A percentile compares a stretch with the other conserved stretches of the same genome.
Evolutionary conservation across 257 asterid species (phyloP).

Genomic region (Linaria vulgaris): DNA sequence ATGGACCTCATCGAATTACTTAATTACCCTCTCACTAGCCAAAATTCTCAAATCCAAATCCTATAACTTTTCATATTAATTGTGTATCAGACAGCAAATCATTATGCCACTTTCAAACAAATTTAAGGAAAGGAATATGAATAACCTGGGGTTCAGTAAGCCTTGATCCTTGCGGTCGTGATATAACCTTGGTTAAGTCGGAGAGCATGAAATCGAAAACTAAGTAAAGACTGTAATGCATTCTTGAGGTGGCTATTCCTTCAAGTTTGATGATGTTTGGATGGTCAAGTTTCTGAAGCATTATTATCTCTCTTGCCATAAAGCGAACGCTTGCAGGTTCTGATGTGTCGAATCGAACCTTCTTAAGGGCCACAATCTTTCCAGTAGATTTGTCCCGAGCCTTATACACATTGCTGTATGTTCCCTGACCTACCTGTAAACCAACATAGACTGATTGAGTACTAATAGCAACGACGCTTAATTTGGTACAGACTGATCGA

Average conservation of each 20-base stretch:
- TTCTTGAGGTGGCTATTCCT: constrained; percentile 86
- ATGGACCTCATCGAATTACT: too few species aligned
- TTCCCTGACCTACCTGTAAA: constrained; percentile 74
- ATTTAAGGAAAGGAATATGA: not conserved
- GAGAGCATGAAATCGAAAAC: constrained; percentile 74
- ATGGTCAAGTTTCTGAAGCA: constrained; percentile 60
- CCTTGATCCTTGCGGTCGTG: constrained; percentile 48
- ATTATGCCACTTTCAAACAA: too few species aligned
- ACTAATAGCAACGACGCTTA: too few species aligned
- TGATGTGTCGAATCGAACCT: constrained; percentile 77
- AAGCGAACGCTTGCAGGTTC: constrained; percentile 71
- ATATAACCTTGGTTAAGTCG: constrained; percentile 53
- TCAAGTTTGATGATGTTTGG: constrained; percentile 80
- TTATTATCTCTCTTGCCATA: constrained; percentile 87
- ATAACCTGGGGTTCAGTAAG: constrained; percentile 74
- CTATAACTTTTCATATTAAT: too few species aligned
- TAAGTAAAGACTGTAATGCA: constrained; percentile 81
- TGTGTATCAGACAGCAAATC: too few species aligned
- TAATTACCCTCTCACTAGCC: too few species aligned
- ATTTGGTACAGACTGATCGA: not conserved
- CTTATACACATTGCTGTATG: constrained; percentile 89
- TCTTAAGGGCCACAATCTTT: constrained; percentile 70
- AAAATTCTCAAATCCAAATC: too few species aligned
- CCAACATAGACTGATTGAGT: not conserved
- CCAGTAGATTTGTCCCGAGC: constrained; percentile 61